These are phyloP conservation scores for Parathielavia appendiculata DNA, from an alignment of 495 filamentous ascomycete species.

Conservation along the genomic window DNA sequence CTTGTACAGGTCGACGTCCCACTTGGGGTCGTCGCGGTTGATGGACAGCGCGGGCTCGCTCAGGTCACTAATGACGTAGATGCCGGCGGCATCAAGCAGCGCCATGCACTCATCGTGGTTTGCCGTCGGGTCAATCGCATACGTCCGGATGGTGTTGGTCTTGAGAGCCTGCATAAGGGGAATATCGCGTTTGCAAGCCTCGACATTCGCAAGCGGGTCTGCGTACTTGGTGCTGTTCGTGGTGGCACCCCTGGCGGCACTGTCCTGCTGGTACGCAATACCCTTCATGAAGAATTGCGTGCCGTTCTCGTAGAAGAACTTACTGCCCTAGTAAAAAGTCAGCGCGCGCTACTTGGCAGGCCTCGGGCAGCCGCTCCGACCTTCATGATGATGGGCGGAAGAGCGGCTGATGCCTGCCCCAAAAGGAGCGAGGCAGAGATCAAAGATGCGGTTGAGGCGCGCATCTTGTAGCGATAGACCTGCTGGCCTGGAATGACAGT, in stretches of 20 bases:
- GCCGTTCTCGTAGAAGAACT: slow-evolving; percentile 63
- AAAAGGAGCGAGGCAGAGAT: slow-evolving; percentile 43
- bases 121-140: slow-evolving; percentile 74
- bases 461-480: slow-evolving; percentile 27
- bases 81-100: slow-evolving; percentile 74
- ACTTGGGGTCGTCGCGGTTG: slow-evolving; percentile 69
- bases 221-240: slow-evolving; percentile 41
- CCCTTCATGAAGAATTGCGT: slow-evolving; percentile 85
- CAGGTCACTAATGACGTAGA: slow-evolving; percentile 90
- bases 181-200: slow-evolving; percentile 72
- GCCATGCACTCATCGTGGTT: slow-evolving; percentile 86
- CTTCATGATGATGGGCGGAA: slow-evolving; percentile 70
- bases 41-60: slow-evolving; percentile 76
- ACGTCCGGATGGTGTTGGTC: slow-evolving; percentile 90
- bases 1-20: slow-evolving; percentile 68
- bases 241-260: slow-evolving; percentile 37
- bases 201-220: slow-evolving; percentile 67
- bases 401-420: slow-evolving; percentile 47
- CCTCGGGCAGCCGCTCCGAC: slow-evolving; percentile 26
- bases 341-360: background rate
- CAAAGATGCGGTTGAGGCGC: slow-evolving; percentile 40
- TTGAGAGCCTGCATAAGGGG: slow-evolving; percentile 68
- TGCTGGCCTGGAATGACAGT: too few relatives aligned
- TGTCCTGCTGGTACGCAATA: slow-evolving; percentile 76
- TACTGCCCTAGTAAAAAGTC: slow-evolving; percentile 35